phyloP scores from a whole-genome alignment of 257 asterid species.

The Jacaranda copaia region DNA sequence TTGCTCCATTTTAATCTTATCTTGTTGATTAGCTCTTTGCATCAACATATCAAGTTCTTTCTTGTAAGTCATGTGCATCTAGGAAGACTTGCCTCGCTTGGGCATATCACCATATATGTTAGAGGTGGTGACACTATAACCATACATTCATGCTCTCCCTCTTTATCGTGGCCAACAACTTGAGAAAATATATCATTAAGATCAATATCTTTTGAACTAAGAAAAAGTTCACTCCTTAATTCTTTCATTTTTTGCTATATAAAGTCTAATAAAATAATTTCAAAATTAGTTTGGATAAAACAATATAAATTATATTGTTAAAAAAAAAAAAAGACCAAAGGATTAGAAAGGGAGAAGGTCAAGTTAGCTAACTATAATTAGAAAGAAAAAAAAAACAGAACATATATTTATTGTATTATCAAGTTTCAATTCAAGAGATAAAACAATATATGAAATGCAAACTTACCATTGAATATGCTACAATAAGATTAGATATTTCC shows the following conservation, averaged over 20 bases:
- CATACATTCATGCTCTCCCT: neutral
- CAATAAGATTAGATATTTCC: slow-evolving; percentile 2
- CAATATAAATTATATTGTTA: too few species aligned
- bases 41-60: neutral
- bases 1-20: slow-evolving; percentile 5
- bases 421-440: too few species aligned
- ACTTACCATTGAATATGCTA: neutral
- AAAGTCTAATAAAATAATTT: too few species aligned
- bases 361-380: too few species aligned
- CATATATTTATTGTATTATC: too few species aligned
- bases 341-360: too few species aligned
- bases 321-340: too few species aligned
- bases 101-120: neutral
- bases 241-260: neutral
- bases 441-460: neutral
- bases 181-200: slow-evolving; percentile 4
- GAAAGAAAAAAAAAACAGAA: too few species aligned
- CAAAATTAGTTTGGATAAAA: too few species aligned
- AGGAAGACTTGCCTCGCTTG: neutral
- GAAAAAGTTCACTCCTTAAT: neutral
- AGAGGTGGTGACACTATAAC: neutral
- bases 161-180: neutral
- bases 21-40: slow-evolving; percentile 1
- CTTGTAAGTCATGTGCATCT: neutral
- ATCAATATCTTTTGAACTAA: neutral